phyloP scores from a whole-genome alignment of 768 basidiomycete species.

The Porphyrellus cyaneotinctus region DNA sequence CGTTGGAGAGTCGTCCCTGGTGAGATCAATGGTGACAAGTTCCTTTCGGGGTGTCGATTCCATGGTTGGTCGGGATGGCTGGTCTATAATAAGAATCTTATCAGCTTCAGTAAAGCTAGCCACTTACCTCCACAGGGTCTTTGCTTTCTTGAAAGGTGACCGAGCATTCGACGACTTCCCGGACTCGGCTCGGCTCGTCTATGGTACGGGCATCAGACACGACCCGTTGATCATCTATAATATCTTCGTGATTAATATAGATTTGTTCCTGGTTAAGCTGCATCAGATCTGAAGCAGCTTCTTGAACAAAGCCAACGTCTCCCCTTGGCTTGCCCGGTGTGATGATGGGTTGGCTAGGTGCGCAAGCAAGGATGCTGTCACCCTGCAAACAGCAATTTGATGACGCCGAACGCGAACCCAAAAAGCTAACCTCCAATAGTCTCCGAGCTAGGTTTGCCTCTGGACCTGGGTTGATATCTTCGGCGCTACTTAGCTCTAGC shows the following conservation, averaged over 20 bases:
- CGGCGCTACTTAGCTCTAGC: neutral
- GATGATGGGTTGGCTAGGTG: neutral
- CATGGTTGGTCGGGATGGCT: constrained; percentile 9
- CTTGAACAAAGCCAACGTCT: constrained; percentile 16
- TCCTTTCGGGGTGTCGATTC: constrained; percentile 21
- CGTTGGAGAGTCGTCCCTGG: constrained; percentile 29
- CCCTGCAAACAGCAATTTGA: constrained; percentile 6
- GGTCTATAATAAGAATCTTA: constrained; percentile 1
- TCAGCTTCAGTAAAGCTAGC: neutral
- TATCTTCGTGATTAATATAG: constrained; percentile 1
- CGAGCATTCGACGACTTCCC: neutral
- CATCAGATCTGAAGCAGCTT: neutral
- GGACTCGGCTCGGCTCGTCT: neutral
- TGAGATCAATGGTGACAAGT: constrained; percentile 43
- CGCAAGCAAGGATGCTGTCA: neutral
- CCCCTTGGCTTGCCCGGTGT: constrained; percentile 32
- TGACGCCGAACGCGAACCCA: neutral
- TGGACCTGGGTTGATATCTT: neutral
- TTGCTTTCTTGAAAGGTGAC: constrained; percentile 4
- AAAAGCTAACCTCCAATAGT: constrained; percentile 13
- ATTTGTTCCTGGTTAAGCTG: neutral
- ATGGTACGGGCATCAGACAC: neutral
- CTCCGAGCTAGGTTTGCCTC: neutral
- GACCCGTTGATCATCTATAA: neutral
- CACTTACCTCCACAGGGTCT: constrained; percentile 9